A percentile compares a stretch with the other conserved stretches of the same genome.
Evolutionary conservation across 306 rosid genomes (phyloP).

Genomic region (Quercus robur): DNA sequence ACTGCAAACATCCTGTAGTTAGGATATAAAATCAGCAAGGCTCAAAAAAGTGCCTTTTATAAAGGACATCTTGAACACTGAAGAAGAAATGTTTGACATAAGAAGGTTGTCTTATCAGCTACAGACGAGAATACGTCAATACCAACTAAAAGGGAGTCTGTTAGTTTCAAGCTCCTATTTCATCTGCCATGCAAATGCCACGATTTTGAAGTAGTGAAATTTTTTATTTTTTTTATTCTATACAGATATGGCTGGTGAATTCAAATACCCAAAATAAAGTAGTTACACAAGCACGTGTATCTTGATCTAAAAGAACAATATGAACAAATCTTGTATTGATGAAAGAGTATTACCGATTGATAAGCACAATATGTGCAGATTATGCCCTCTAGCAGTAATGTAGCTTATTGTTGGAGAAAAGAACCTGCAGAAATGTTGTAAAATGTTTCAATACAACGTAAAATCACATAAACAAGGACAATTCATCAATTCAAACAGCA

Average conservation of each 20-base stretch:
- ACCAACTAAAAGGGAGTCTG: too few relatives aligned
- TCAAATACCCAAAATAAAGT: neutral
- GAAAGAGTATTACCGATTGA: slow-evolving; percentile 61
- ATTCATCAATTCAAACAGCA: neutral
- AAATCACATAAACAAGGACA: slow-evolving; percentile 9
- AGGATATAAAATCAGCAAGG: neutral
- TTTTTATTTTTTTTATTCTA: neutral
- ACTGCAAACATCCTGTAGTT: neutral
- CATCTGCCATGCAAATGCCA: neutral
- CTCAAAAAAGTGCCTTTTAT: neutral
- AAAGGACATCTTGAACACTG: neutral
- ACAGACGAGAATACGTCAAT: neutral
- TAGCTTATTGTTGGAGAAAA: slow-evolving; percentile 80
- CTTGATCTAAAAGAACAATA: neutral
- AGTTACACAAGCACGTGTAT: neutral
- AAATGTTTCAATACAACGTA: slow-evolving; percentile 10
- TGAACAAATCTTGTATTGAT: slow-evolving; percentile 3
- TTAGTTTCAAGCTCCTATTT: neutral
- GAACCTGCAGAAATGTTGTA: slow-evolving; percentile 62
- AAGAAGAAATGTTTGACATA: neutral
- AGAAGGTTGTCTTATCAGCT: neutral
- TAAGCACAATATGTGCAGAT: slow-evolving; percentile 72
- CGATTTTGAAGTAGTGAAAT: too few relatives aligned
- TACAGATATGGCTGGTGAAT: neutral
- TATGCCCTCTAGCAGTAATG: slow-evolving; percentile 68